Evolutionary conservation across 345 rosid species (phyloP).

Genomic region (Eucalyptus tenuipes): DNA sequence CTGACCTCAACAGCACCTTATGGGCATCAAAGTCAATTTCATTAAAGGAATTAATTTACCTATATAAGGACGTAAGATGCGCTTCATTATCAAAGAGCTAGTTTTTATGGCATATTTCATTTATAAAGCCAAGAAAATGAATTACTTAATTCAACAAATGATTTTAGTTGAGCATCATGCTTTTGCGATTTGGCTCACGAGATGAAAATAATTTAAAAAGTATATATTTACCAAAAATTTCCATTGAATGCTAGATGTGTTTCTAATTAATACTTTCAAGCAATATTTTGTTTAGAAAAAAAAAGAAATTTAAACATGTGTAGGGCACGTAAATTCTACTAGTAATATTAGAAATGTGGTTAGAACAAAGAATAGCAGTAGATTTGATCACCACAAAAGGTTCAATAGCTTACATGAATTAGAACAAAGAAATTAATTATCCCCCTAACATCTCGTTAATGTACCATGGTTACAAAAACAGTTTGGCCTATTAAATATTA

Average conservation of each 20-base stretch:
- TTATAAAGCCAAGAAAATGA: background rate
- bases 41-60: too few relatives aligned
- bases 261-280: background rate
- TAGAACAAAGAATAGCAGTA: fast-evolving
- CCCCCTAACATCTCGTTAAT: background rate
- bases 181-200: background rate
- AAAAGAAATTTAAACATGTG: background rate
- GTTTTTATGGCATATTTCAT: background rate
- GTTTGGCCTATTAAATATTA: background rate
- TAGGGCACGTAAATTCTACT: fast-evolving
- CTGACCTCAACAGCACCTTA: fast-evolving
- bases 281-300: background rate
- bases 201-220: too few relatives aligned
- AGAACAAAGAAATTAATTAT: background rate
- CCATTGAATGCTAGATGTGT: background rate
- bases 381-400: too few relatives aligned
- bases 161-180: background rate
- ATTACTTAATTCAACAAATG: background rate
- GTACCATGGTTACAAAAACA: background rate
- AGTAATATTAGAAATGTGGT: too few relatives aligned
- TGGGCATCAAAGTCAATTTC: background rate
- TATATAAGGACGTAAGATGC: too few relatives aligned
- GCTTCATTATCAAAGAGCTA: too few relatives aligned
- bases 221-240: too few relatives aligned
- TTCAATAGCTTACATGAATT: too few relatives aligned